Base-by-base conservation (phyloP, 805 yeast species). In the Saccharomycopsis oosterbeekiorum region DNA sequence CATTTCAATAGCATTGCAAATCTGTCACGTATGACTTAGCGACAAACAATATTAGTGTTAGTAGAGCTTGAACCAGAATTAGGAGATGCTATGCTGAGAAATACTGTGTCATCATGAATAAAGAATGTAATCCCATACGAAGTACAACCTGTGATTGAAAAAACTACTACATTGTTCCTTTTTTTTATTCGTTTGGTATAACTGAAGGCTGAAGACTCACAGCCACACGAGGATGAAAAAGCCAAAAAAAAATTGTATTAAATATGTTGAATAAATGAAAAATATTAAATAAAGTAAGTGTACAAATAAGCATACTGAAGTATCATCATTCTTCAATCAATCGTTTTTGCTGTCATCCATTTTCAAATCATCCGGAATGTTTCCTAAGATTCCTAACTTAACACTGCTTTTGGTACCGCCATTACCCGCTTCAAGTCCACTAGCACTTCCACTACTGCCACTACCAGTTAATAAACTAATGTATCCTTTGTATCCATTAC, bases 321-420 rank as follows among this genome's bases (percentile, higher is more conserved):
- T 17, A 21, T n/a, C 51, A 43, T 14, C 24, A n/a, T 54, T 54
- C 10, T 34, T 57, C 8, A 19, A 51, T 21, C 37, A 37, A 41
- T 39, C 58, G 24, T 40, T 58, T 17, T 40, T 58, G n/a, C 37
- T 55, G 29, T 17, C 37, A 17, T 51, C 54, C 29, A 24, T 41
- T 5, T 17, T 34, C 24, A 24, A 34, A 39, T 39, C 26, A 39
- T 39, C 53, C 21, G 63, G 64, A 57, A 63, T 61, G 42, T 61
- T 61, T 14, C 65, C 65, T 59, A 63, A 59, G 5, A 63, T 63
- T 9, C 65, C 65, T 58, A 58, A 37, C n/a, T 47, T 47, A 8
- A 47, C 53, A 40, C 55, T 60, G 11, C 50, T 58, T 12, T 57
- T 58, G 14, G 21, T 56, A 24, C 56, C 56, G 17, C 47, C 29